Base-by-base conservation (phyloP, 208 protist species). In the Leptomonas pyrrhocoris region DNA sequence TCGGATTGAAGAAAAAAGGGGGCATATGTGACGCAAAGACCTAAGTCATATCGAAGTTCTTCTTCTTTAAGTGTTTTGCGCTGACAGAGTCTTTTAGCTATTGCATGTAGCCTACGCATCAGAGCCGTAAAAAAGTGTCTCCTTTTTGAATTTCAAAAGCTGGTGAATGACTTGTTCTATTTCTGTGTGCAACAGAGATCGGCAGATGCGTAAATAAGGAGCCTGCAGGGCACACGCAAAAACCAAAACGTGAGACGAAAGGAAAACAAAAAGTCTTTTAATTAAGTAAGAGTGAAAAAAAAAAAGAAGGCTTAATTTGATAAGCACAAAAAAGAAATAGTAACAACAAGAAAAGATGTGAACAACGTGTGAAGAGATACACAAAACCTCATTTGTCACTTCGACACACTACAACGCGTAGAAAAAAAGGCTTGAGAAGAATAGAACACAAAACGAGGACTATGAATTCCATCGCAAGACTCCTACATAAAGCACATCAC, bases 301-400 rank as follows among this genome's bases (percentile, higher is more conserved):
- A 34, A 62, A 43, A 49, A 57, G 30, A 51, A 28, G 38, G 34
- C 53, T 31, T 36, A 27, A 43, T 21, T 18, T 57, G 27, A 38
- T 16, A 57, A 21, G 19, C 4, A 56, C n/a, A 36, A 38, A 57
- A 12, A 74, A 58, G 61, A 21, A 64, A n/a, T n/a, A n/a, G n/a
- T n/a, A n/a, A n/a, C n/a, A n/a, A n/a, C n/a, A n/a, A 67, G 45
- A 48, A 55, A 38, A 72, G 30, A 68, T 75, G 69, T 75, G 69
- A 75, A 75, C 42, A 75, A 68, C 60, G 49, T 74, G 68, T 49
- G 21, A 66, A 59, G 40, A 27, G 56, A 38, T 11, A 50, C 45
- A 27, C 21, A 19, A 15, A 18, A 30, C 28, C 27, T 43, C 59
- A 53, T 16, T 11, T 25, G 31, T 9, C 45, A 50, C 59, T 54